Base-by-base conservation (phyloP, 2,329 filamentous ascomycete genomes). In the Stemphylium vesicarium region DNA sequence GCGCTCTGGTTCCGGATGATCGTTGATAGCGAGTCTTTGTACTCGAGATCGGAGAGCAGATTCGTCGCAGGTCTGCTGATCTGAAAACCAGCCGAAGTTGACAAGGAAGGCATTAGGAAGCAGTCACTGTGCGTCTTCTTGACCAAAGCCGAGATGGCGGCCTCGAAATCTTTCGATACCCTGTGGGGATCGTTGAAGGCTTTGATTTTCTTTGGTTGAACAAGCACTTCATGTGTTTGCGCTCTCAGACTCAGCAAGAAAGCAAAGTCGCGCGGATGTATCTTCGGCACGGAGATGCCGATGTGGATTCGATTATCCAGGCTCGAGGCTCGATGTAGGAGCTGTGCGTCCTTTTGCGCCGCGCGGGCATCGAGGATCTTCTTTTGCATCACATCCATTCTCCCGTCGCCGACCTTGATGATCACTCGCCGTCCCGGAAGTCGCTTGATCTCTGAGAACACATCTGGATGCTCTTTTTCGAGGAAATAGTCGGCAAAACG, bases 191-290 rank as follows among this genome's bases (percentile, higher is more conserved):
- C 56, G 41, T 59, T 61, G 29, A 54, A 45, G 12, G 57, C 38
- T 18, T 54, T 62, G 46, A 62, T 56, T 36, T 39, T 64, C 37
- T 60, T 49, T 31, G 53, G 68, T 16, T 60, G 63, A 4, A 63
- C 59, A 4, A 70, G 54, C 7, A 69, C 42, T n/a, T 70, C 68
- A 12, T 68, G 57, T 6, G 59, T 64, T 1, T 15, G 39, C 2
- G 61, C 65, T 2, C 53, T 13, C 9, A 62, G 35, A 8, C 51
- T 51, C 9, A 69, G 36, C 9, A 71, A 53, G 40, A 71, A 69
- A 3, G 65, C 67, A 43, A 71, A 71, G 45, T 71, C 68, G 20
- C 58, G 53, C n/a, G 53, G 53, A 15, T 62, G 57, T 13, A 70
- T 65, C 31, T 64, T 65, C 13, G 68, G 67, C 3, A 69, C 60